Percentiles rank a stretch among this genome's conserved stretches.
Evolutionary conservation across 768 basidiomycete species (phyloP).

Genomic region (Pisolithus orientalis): DNA sequence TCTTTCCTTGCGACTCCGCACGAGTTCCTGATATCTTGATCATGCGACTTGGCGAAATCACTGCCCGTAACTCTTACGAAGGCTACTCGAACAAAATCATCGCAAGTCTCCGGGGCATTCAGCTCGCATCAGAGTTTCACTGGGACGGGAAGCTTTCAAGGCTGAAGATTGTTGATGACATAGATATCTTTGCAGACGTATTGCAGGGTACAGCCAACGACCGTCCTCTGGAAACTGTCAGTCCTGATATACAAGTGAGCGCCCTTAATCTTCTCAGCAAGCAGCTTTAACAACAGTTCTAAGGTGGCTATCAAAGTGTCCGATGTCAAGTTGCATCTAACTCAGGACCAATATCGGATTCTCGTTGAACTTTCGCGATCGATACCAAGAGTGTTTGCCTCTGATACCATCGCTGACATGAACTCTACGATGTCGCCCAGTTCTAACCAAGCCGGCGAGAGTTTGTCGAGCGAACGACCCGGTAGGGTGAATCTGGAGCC

Average conservation of each 20-base stretch:
- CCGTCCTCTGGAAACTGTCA: slow-evolving; percentile 40
- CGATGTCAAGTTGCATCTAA: slow-evolving; percentile 78
- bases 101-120: slow-evolving; percentile 79
- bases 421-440: slow-evolving; percentile 17
- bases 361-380: slow-evolving; percentile 61
- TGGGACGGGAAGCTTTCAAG: slow-evolving; percentile 40
- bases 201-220: slow-evolving; percentile 56
- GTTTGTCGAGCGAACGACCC: neutral
- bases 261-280: neutral
- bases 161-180: slow-evolving; percentile 90
- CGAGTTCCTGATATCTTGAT: slow-evolving; percentile 62
- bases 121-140: slow-evolving; percentile 66
- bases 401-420: slow-evolving; percentile 35
- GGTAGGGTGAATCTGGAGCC: slow-evolving; percentile 37
- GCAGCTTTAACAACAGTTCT: slow-evolving; percentile 2
- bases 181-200: slow-evolving; percentile 64
- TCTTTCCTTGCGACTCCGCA: slow-evolving; percentile 70
- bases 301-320: slow-evolving; percentile 73
- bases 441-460: slow-evolving; percentile 2
- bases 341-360: slow-evolving; percentile 75
- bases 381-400: slow-evolving; percentile 59
- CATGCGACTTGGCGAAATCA: slow-evolving; percentile 84
- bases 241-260: slow-evolving; percentile 73
- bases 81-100: slow-evolving; percentile 48
- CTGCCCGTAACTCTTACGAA: slow-evolving; percentile 70